Base-by-base conservation (phyloP, 2,329 filamentous ascomycete species). In the Paraconiothyrium sp. region DNA sequence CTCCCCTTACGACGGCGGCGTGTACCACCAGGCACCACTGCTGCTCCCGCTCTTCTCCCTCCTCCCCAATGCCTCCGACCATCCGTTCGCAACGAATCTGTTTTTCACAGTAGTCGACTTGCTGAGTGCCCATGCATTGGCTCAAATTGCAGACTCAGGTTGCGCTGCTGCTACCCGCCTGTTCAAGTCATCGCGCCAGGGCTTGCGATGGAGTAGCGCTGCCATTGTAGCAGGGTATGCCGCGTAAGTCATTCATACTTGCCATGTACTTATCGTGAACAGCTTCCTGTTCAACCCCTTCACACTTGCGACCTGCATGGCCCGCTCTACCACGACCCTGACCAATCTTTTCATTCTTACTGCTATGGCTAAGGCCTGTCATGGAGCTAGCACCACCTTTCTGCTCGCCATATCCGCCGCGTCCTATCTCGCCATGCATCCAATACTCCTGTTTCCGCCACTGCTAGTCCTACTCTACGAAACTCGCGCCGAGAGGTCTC, bases 211-310 rank as follows among this genome's bases (percentile, higher is more conserved):
- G 88, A 90, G 87, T 61, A 90, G 91, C 32, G 83, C 89, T 59
- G 87, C 90, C 2, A 86, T 97, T 67, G 93, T 91, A 56, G 92
- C 94, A 64, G 88, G 91, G 90, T 95, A 86, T 72, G 65, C 43
- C 6, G 30, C 32, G 24, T 22, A 7, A 2, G 2, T 9, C 3
- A 3, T 44, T 14, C 24, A n/a, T 30, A 16, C 27, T 27, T 20
- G 11, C n/a, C 10, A 54, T 16, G 14, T 46, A 49, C 63, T 78
- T 49, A 77, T 60, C 10, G 11, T 46, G n/a, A 7, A 6, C 43
- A 95, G 92, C 67, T 98, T 92, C 76, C 86, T 99, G 2, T 94
- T 98, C 81, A 98, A 96, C 76, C 95, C 95, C 0, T 97, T 97
- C 76, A 97, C 94, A 1, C 88, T 99, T 63, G 89, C 93, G 48